A percentile compares a stretch with the other conserved stretches of the same genome.
phyloP scores from a whole-genome alignment of 2,329 filamentous ascomycete species.

The Colletotrichum plurivorum region DNA sequence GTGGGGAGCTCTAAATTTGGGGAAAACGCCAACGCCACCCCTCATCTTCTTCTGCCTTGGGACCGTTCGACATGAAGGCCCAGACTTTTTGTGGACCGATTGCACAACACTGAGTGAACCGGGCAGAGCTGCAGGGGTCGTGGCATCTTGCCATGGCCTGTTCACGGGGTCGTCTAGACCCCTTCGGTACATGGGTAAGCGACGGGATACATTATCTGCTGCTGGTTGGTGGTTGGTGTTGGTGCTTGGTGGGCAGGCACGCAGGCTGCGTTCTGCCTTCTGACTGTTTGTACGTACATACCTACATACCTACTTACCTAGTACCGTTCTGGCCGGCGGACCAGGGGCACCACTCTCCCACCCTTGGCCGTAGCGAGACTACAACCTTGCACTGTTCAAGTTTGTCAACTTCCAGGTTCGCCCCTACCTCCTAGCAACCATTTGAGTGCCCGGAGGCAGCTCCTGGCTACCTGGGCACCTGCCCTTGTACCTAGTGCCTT shows the following conservation, averaged over 20 bases:
- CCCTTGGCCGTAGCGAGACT: no score
- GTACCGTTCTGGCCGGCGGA: no score
- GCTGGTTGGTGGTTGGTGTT: no score
- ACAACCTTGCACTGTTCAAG: no score
- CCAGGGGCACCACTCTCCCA: no score
- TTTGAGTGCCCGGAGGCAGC: background rate
- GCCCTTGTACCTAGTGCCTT: background rate
- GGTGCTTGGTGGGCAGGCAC: no score
- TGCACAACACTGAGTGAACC: background rate
- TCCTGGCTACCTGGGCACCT: background rate
- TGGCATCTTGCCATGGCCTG: background rate
- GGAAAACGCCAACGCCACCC: conserved; percentile 14
- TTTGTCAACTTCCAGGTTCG: no score
- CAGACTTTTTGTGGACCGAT: conserved; percentile 13
- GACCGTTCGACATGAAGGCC: conserved; percentile 8
- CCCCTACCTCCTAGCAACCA: no score
- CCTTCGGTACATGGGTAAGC: background rate
- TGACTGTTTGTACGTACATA: no score
- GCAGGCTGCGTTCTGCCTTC: no score
- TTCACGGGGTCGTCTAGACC: background rate
- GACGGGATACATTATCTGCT: no score
- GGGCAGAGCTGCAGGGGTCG: conserved; percentile 10
- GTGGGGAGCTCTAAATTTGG: conserved; percentile 14
- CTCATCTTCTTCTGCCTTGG: conserved; percentile 9
- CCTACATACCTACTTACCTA: no score